Base-by-base conservation (phyloP, 805 yeast species). In the Candida nemodendra region DNA sequence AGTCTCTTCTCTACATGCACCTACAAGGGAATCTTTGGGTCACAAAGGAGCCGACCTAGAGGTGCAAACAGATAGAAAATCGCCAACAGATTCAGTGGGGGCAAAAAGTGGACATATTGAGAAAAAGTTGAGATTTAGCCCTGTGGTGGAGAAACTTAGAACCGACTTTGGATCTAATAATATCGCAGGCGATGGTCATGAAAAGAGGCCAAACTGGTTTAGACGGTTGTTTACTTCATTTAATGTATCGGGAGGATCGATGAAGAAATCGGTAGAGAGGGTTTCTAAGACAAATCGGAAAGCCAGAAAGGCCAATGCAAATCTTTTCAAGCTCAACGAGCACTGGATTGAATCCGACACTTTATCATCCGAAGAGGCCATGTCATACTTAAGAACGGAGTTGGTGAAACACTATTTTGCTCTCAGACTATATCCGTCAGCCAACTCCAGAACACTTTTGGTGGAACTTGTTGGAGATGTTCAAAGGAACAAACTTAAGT, bases 81-180 rank as follows among this genome's bases (percentile, higher is more conserved):
- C 56, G 9, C 62, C 63, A 40, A 45, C 42, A 28, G 62, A 56
- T 34, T 60, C 59, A 3, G 44, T 38, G 14, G 41, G 48, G 11
- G 25, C 44, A 6, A 30, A 18, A 17, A 35, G 47, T n/a, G 41
- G 31, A 9, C n/a, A n/a, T n/a, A 19, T 18, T 13, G 36, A 32
- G 11, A 34, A 35, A 31, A 39, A 38, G 17, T 24, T 34, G 26
- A 35, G 39, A 27, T 33, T 38, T 37, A 27, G 21, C 18, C 38
- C 37, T 21, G 37, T 32, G 14, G 36, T 39, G 15, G 33, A 40
- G n/a, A 27, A 32, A 19, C 25, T 16, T 22, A 24, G 13, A 26
- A 40, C 34, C 25, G 30, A 32, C 18, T 28, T 33, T 6, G 35
- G 38, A n/a, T 22, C 32, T 8, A 7, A 4, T 5, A 19, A 36